Evolutionary conservation across 192 early-diverging fungal genomes (phyloP).

Genomic region (Chytriomyces confervae): DNA sequence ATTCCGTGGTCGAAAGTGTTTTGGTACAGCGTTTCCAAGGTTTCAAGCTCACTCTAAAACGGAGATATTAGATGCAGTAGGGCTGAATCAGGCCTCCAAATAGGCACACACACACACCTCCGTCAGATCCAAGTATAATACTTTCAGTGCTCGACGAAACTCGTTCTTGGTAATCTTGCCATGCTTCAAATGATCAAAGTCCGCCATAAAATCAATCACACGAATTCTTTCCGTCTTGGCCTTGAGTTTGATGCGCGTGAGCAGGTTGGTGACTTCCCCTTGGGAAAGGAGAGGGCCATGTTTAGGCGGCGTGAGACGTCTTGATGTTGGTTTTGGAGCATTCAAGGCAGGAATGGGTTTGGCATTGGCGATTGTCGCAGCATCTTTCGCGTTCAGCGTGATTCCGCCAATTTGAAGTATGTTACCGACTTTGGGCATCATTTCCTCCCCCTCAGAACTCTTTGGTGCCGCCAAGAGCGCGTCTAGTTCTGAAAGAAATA

Average conservation of each 20-base stretch:
- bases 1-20: conserved; percentile 24
- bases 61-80: conserved; percentile 25
- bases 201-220: conserved; percentile 61
- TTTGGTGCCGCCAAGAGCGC: conserved; percentile 6
- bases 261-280: conserved; percentile 40
- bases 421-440: not conserved
- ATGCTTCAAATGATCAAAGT: conserved; percentile 62
- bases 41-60: conserved; percentile 33
- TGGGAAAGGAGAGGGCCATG: conserved; percentile 4
- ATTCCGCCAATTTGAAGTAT: not conserved
- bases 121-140: conserved; percentile 51
- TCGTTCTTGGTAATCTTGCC: conserved; percentile 55
- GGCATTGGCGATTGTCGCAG: not conserved
- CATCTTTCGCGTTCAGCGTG: not conserved
- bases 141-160: conserved; percentile 56
- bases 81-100: not conserved
- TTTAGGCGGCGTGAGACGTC: not conserved
- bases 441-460: not conserved
- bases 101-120: conserved; percentile 30
- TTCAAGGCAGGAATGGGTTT: not conserved
- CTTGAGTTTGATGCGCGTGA: conserved; percentile 59
- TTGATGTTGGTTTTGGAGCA: not conserved
- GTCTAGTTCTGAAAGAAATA: conserved; percentile 52
- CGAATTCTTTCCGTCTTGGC: conserved; percentile 61
- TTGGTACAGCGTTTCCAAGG: conserved; percentile 42